phyloP scores from a whole-genome alignment of 2,329 filamentous ascomycete species.

The Colletotrichum acutatum region DNA sequence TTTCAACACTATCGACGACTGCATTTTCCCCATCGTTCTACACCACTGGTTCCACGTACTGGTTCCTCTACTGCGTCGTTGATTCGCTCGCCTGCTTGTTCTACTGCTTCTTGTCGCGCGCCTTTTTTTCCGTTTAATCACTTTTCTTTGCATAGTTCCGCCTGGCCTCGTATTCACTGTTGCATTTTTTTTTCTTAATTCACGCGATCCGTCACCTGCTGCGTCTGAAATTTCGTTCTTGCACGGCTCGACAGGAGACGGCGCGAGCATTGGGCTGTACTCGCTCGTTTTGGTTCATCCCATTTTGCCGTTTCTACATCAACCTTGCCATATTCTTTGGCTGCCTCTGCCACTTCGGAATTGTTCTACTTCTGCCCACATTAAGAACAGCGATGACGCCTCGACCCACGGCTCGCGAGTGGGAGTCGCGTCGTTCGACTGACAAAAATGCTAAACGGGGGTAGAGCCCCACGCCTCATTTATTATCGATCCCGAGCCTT shows the following conservation, averaged over 20 bases:
- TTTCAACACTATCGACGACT: not conserved
- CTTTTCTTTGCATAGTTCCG: not conserved
- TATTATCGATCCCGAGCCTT: constrained; percentile 10
- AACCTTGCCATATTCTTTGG: not conserved
- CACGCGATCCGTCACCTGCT: not conserved
- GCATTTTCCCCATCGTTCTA: not conserved
- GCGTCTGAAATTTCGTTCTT: not conserved
- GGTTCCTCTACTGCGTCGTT: not conserved
- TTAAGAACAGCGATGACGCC: constrained; percentile 11
- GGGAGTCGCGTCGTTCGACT: constrained; percentile 8
- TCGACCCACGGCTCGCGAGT: constrained; percentile 12
- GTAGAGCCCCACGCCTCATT: constrained; percentile 29
- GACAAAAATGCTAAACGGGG: constrained; percentile 11
- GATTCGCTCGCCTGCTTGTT: not conserved
- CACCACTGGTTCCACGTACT: not conserved
- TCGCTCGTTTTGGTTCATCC: constrained; percentile 21
- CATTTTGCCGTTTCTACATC: not conserved
- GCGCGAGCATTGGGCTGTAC: not conserved
- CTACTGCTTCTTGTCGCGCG: not conserved
- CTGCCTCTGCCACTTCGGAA: not conserved
- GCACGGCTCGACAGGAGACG: not conserved
- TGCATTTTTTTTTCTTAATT: not conserved
- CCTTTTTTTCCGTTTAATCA: not conserved
- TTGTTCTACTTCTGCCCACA: not conserved
- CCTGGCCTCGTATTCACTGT: constrained; percentile 1